Conservation (phyloP, 2,329 filamentous ascomycete species). For the Bimuria novae-zelandiae region DNA sequence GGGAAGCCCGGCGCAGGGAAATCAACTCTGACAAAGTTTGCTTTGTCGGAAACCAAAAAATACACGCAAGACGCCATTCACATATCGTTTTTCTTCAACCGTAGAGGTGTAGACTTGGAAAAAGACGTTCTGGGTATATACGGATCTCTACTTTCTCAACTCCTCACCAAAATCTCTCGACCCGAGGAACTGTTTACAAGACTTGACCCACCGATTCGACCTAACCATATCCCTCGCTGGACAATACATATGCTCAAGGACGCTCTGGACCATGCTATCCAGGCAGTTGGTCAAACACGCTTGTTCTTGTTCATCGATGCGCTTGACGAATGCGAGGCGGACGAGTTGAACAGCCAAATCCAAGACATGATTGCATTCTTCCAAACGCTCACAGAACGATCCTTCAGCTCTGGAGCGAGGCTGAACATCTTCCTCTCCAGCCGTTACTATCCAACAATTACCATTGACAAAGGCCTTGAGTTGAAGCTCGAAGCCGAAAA, state of each 20-base stretch:
- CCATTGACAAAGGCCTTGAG: conserved; percentile 26
- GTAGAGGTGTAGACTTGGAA: conserved; percentile 17
- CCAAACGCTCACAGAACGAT: conserved; percentile 40
- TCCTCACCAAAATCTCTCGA: conserved; percentile 16
- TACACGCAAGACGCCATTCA: no score
- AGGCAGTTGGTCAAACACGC: conserved; percentile 8
- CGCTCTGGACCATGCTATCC: conserved; percentile 18
- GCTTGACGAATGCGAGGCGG: conserved; percentile 54
- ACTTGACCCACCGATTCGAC: conserved; percentile 4
- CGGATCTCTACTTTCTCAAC: conserved; percentile 23
- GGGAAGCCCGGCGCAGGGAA: conserved; percentile 43
- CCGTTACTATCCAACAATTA: conserved; percentile 54
- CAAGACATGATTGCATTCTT: conserved; percentile 51
- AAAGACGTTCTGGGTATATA: conserved; percentile 20
- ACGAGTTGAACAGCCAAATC: no score
- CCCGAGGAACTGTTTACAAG: conserved; percentile 5
- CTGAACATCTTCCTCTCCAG: conserved; percentile 54
- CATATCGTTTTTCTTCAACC: conserved; percentile 26
- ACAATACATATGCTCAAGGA: conserved; percentile 10
- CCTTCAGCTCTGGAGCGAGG: background rate
- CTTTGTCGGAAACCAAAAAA: no score
- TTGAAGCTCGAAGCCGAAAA: conserved; percentile 42
- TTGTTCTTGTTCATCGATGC: conserved; percentile 44
- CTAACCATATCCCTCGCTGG: conserved; percentile 13
- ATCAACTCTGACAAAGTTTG: conserved; percentile 47